Percentiles rank a stretch among this genome's conserved stretches.
Evolutionary conservation across 148 eudicot genomes (phyloP).

Genomic region (Diospyros kaki): DNA sequence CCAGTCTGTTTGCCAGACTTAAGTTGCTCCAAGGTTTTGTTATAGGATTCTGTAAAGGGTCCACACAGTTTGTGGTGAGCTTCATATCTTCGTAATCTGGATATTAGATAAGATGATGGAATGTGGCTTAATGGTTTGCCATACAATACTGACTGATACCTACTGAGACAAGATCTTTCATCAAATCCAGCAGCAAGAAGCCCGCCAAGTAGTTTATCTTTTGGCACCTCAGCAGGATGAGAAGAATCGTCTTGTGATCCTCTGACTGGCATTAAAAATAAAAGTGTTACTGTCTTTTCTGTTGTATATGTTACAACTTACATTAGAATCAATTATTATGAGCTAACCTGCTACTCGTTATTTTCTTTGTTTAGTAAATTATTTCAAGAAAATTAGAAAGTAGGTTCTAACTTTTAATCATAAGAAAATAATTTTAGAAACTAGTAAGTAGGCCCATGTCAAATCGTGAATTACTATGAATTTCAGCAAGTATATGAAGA

Average conservation of each 20-base stretch:
- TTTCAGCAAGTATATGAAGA: neutral
- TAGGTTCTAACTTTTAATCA: neutral
- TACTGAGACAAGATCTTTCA: constrained; percentile 63
- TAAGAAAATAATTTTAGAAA: neutral
- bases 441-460: neutral
- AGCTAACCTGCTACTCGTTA: neutral
- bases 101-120: constrained; percentile 69
- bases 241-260: constrained; percentile 22
- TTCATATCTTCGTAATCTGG: constrained; percentile 79
- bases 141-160: constrained; percentile 56
- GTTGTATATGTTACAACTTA: too few relatives aligned
- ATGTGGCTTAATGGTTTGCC: constrained; percentile 45
- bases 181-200: constrained; percentile 57
- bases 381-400: neutral
- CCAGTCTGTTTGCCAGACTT: constrained; percentile 24
- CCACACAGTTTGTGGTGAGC: constrained; percentile 77
- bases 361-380: neutral
- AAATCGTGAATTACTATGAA: neutral
- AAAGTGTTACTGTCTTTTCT: neutral
- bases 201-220: constrained; percentile 54
- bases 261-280: constrained; percentile 9
- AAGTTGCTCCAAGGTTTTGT: constrained; percentile 47
- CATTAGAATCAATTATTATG: too few relatives aligned
- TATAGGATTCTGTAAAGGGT: constrained; percentile 70
- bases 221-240: constrained; percentile 10